Evolutionary conservation across 768 basidiomycete species (phyloP).

Genomic region (Postia placenta): DNA sequence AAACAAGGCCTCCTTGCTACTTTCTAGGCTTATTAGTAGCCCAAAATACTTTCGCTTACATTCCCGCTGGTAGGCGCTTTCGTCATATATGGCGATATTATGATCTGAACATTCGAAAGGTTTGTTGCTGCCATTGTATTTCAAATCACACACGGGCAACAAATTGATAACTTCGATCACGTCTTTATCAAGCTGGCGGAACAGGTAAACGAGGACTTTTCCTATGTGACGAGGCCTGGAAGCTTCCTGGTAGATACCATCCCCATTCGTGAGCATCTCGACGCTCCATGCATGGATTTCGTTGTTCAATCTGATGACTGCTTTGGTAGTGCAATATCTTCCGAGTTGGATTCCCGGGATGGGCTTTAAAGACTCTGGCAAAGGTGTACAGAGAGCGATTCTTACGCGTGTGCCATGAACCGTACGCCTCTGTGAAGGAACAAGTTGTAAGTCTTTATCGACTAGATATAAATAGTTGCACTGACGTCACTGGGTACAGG

Average conservation of each 20-base stretch:
- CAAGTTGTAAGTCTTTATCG: too few relatives aligned
- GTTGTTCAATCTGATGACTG: neutral
- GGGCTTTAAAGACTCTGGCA: slow-evolving; percentile 10
- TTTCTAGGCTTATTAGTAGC: neutral
- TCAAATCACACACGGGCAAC: slow-evolving; percentile 5
- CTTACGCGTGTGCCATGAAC: too few relatives aligned
- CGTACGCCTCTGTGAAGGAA: too few relatives aligned
- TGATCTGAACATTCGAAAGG: slow-evolving; percentile 20
- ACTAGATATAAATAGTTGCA: too few relatives aligned
- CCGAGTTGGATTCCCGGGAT: slow-evolving; percentile 14
- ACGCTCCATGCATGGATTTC: neutral
- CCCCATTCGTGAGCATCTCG: slow-evolving; percentile 19
- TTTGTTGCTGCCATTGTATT: slow-evolving; percentile 22
- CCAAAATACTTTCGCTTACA: neutral
- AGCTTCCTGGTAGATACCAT: slow-evolving; percentile 29
- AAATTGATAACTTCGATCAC: slow-evolving; percentile 10
- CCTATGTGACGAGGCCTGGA: slow-evolving; percentile 22
- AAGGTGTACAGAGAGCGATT: too few relatives aligned
- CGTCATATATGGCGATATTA: too few relatives aligned
- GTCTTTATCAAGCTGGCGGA: slow-evolving; percentile 20
- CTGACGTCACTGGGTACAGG: slow-evolving; percentile 7
- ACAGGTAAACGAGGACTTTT: slow-evolving; percentile 17
- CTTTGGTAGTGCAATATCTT: slow-evolving; percentile 7
- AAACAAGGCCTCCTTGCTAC: neutral
- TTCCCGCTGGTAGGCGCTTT: neutral